Evolutionary conservation across 257 asterid genomes (phyloP).

Genomic region (Verbascum thapsus): DNA sequence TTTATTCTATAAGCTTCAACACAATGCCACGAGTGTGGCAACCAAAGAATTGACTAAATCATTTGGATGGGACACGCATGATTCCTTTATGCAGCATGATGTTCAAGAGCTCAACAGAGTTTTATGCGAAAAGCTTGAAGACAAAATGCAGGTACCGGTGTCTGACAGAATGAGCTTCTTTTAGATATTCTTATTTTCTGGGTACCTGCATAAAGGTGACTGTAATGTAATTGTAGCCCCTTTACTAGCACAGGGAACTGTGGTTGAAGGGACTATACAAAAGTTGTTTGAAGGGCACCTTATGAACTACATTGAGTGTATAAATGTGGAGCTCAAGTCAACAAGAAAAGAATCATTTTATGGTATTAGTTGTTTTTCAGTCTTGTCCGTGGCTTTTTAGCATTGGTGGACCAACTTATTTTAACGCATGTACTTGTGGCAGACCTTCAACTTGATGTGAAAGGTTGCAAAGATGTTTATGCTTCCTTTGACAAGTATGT

Average conservation of each 20-base stretch:
- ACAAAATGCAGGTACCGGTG: constrained; percentile 88
- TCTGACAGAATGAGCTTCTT: constrained; percentile 16
- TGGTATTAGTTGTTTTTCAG: constrained; percentile 55
- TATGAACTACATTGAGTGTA: constrained; percentile 94
- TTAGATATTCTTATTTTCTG: constrained; percentile 21
- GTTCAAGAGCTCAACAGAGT: constrained; percentile 98
- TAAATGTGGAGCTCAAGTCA: constrained; percentile 93
- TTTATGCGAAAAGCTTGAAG: constrained; percentile 93
- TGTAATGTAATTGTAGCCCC: constrained; percentile 34
- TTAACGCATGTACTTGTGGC: constrained; percentile 34
- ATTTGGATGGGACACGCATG: constrained; percentile 99
- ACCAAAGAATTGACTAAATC: constrained; percentile 97
- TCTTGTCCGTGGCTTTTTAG: constrained; percentile 23
- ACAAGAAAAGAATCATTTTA: constrained; percentile 96
- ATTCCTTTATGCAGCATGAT: constrained; percentile 98
- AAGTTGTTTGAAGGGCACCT: constrained; percentile 97
- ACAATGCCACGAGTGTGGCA: constrained; percentile 89
- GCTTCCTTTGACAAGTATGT: constrained; percentile 97
- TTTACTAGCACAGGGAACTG: constrained; percentile 80
- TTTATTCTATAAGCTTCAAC: constrained; percentile 95
- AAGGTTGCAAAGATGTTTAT: constrained; percentile 94
- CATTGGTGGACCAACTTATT: constrained; percentile 25
- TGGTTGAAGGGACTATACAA: constrained; percentile 98
- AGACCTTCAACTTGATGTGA: constrained; percentile 98
- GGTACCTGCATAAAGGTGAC: constrained; percentile 8